These are phyloP conservation scores for Naganishia vaughanmartiniae DNA, from an alignment of 768 basidiomycete genomes.

Conservation along the genomic window DNA sequence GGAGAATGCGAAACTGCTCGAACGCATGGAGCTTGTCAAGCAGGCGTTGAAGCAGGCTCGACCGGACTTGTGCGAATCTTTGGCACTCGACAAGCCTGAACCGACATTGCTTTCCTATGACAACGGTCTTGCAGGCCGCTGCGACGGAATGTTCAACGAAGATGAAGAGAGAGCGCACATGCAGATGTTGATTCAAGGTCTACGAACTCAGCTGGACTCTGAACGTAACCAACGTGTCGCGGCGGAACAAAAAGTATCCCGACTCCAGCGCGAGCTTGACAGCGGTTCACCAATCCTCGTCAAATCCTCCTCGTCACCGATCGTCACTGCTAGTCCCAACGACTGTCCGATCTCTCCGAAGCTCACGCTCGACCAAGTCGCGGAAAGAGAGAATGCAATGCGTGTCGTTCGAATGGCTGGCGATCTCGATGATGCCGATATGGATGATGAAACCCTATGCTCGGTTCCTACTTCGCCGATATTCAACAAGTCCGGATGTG, in stretches of 20 bases:
- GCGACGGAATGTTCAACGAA: background rate
- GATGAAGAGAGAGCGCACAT: slow-evolving; percentile 31
- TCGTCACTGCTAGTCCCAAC: background rate
- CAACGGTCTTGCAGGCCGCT: background rate
- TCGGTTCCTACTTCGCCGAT: slow-evolving; percentile 4
- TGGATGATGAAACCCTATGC: slow-evolving; percentile 12
- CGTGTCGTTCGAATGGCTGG: slow-evolving; percentile 4
- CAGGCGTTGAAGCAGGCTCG: slow-evolving; percentile 1
- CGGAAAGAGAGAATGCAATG: slow-evolving; percentile 17
- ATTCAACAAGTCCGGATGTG: background rate
- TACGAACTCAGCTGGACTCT: slow-evolving; percentile 23
- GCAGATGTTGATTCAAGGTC: slow-evolving; percentile 28
- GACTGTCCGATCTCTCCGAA: background rate
- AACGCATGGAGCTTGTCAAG: slow-evolving; percentile 24
- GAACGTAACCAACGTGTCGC: slow-evolving; percentile 25
- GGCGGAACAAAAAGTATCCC: slow-evolving; percentile 28
- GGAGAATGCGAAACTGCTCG: slow-evolving; percentile 29
- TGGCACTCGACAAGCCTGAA: slow-evolving; percentile 18
- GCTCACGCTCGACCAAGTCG: slow-evolving; percentile 19
- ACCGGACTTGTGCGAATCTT: slow-evolving; percentile 12
- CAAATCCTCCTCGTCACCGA: background rate
- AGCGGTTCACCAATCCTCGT: background rate
- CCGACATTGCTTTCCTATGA: background rate
- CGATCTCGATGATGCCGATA: slow-evolving; percentile 2
- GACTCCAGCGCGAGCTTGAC: slow-evolving; percentile 14